Evolutionary conservation across 495 filamentous ascomycete species (phyloP).

Genomic region (Pyrenula massariospora): DNA sequence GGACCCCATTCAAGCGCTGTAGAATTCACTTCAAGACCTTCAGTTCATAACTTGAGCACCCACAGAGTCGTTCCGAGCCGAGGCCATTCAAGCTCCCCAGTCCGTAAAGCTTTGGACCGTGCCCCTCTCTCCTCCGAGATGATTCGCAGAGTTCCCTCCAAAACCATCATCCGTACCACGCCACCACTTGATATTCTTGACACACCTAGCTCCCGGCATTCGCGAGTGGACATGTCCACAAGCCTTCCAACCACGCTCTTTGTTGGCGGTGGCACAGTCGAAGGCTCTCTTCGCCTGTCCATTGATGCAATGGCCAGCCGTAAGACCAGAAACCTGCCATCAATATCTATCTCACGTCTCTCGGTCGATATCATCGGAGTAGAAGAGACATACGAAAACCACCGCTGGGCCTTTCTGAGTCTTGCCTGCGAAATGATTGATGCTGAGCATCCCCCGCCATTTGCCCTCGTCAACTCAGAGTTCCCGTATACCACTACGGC

Average conservation of each 20-base stretch:
- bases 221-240: constrained; percentile 20
- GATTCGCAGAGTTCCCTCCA: constrained; percentile 12
- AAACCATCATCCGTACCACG: constrained; percentile 26
- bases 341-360: constrained; percentile 28
- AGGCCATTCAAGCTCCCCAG: constrained; percentile 11
- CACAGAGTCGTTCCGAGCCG: constrained; percentile 6
- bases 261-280: constrained; percentile 26
- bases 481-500: constrained; percentile 5
- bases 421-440: constrained; percentile 40
- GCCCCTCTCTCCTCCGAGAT: not conserved
- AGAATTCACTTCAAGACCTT: constrained; percentile 1
- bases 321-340: constrained; percentile 3
- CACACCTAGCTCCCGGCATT: constrained; percentile 17
- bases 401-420: constrained; percentile 33
- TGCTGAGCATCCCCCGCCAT: constrained; percentile 32
- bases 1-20: constrained; percentile 1
- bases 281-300: constrained; percentile 23
- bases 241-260: constrained; percentile 22
- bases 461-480: constrained; percentile 29
- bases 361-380: constrained; percentile 38
- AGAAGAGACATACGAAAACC: constrained; percentile 29
- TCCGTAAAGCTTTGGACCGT: constrained; percentile 1
- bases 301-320: constrained; percentile 18
- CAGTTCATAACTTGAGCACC: not conserved
- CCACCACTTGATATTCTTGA: constrained; percentile 24